A percentile compares a stretch with the other conserved stretches of the same genome.
Conservation (phyloP, 2,329 filamentous ascomycete genomes). For the Lecanicillium sp. region DNA sequence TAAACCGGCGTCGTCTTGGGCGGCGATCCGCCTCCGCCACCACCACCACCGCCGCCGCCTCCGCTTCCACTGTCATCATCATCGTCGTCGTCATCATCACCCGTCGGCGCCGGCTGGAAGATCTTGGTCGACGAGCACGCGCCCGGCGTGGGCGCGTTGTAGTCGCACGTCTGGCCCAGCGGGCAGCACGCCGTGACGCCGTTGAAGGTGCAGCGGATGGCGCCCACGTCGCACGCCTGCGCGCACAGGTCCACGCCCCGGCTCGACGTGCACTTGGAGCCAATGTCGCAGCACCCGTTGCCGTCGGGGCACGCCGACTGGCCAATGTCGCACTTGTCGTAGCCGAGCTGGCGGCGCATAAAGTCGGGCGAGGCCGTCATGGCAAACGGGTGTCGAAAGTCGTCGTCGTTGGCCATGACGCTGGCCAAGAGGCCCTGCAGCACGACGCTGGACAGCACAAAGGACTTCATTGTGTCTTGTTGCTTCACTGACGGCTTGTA, state of each 20-base stretch:
- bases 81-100: no score
- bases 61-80: no score
- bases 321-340: constrained; percentile 1
- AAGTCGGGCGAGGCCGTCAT: no score
- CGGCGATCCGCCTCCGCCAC: no score
- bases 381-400: not conserved
- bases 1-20: no score
- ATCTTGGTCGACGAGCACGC: constrained; percentile 1
- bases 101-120: no score
- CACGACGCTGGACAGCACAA: not conserved
- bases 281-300: constrained; percentile 6
- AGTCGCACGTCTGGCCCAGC: constrained; percentile 5
- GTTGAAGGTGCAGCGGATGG: constrained; percentile 2
- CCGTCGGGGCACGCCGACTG: constrained; percentile 7
- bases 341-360: not conserved
- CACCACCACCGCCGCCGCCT: no score
- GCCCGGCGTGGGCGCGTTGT: not conserved
- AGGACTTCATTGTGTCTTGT: constrained; percentile 6
- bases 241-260: constrained; percentile 6
- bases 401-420: not conserved
- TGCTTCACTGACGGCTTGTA: no score
- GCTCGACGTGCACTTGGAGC: constrained; percentile 1
- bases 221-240: constrained; percentile 1
- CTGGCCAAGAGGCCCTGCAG: constrained; percentile 4
- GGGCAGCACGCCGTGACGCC: constrained; percentile 5